phyloP scores from a whole-genome alignment of 225 moss, liverwort and hornwort genomes.

The Pleurozium schreberi region DNA sequence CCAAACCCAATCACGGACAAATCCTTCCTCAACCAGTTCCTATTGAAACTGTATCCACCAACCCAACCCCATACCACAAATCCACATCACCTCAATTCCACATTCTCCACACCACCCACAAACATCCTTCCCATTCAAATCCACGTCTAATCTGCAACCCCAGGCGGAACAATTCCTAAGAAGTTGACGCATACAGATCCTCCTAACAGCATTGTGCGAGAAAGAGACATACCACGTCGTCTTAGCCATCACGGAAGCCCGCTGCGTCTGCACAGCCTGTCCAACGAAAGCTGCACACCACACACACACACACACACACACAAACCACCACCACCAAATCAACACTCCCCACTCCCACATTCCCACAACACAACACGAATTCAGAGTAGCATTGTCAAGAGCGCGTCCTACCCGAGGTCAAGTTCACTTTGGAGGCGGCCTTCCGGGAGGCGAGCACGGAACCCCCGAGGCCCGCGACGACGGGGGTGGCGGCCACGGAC shows the following conservation, averaged over 20 bases:
- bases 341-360: background rate
- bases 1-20: constrained; percentile 81
- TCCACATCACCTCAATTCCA: background rate
- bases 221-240: constrained; percentile 52
- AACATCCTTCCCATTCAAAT: background rate
- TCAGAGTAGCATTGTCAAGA: background rate
- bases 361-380: background rate
- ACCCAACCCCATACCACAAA: background rate
- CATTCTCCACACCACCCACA: background rate
- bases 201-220: background rate
- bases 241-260: constrained; percentile 35
- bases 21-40: constrained; percentile 73
- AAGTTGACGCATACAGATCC: background rate
- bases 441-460: constrained; percentile 30
- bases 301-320: too few species aligned
- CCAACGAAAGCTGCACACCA: constrained; percentile 52
- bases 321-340: background rate
- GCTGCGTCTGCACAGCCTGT: constrained; percentile 20
- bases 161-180: background rate
- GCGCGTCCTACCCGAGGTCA: constrained; percentile 42
- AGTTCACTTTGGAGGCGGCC: constrained; percentile 43
- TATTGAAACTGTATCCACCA: background rate
- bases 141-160: background rate
- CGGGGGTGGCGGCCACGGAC: constrained; percentile 45
- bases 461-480: constrained; percentile 69